Percentiles rank a stretch among this genome's conserved stretches.
phyloP scores from a whole-genome alignment of 225 moss, liverwort and hornwort genomes.

The Sphagnum tenellum region DNA sequence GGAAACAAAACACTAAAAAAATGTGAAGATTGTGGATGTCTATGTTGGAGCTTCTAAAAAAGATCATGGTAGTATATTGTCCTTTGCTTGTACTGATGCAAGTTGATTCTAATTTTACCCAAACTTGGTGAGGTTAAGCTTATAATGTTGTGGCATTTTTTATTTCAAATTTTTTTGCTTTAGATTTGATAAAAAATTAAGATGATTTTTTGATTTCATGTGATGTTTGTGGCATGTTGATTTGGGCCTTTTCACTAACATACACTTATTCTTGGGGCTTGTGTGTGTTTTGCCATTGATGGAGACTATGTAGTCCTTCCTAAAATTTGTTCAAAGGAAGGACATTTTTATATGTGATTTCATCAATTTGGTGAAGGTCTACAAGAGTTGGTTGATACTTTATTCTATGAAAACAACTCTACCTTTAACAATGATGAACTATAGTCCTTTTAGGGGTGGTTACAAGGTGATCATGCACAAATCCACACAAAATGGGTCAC shows the following conservation, averaged over 20 bases:
- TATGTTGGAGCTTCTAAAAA: background rate
- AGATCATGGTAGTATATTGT: background rate
- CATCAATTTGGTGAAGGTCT: background rate
- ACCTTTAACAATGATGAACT: background rate
- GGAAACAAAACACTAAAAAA: background rate
- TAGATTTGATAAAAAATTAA: no score
- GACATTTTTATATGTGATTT: background rate
- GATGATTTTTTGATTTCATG: no score
- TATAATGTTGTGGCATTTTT: background rate
- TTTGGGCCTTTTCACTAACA: no score
- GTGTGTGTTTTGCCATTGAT: background rate
- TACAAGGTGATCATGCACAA: background rate
- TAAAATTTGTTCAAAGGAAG: background rate
- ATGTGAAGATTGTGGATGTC: background rate
- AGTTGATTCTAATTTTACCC: background rate
- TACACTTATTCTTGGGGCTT: background rate
- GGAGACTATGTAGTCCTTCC: background rate
- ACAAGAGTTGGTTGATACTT: background rate
- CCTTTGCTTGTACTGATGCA: background rate
- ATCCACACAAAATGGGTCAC: background rate
- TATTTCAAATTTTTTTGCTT: no score
- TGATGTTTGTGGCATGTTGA: no score
- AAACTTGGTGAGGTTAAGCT: background rate
- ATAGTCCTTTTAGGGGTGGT: background rate
- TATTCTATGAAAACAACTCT: background rate